These are phyloP conservation scores for Fusarium sp. DNA, from an alignment of 2,329 filamentous ascomycete genomes.

Conservation along the genomic window DNA sequence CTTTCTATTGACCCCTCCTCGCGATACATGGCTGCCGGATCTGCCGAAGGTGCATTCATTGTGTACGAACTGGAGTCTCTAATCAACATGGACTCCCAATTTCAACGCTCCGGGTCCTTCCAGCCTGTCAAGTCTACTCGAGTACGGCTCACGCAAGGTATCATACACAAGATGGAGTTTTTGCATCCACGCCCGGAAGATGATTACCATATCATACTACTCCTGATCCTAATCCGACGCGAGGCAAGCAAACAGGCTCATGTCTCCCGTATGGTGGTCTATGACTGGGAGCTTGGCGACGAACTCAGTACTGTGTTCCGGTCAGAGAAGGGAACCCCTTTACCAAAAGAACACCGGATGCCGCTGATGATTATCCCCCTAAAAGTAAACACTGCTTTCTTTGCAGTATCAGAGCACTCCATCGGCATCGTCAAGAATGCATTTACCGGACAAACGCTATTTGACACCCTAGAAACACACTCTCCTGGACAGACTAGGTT, in stretches of 20 bases:
- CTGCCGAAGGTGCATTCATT: slow-evolving; percentile 78
- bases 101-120: slow-evolving; percentile 60
- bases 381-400: slow-evolving; percentile 78
- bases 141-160: slow-evolving; percentile 71
- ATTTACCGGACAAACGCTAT: slow-evolving; percentile 66
- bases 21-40: slow-evolving; percentile 77
- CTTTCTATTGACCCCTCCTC: slow-evolving; percentile 85
- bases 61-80: slow-evolving; percentile 78
- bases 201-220: slow-evolving; percentile 79
- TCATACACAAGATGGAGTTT: slow-evolving; percentile 91
- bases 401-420: slow-evolving; percentile 73
- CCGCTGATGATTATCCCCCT: slow-evolving; percentile 81
- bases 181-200: slow-evolving; percentile 79
- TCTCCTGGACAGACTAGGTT: slow-evolving; percentile 60
- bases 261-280: slow-evolving; percentile 66
- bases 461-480: slow-evolving; percentile 61
- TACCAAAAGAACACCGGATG: slow-evolving; percentile 69
- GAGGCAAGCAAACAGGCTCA: slow-evolving; percentile 50
- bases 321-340: slow-evolving; percentile 63
- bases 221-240: slow-evolving; percentile 71
- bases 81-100: slow-evolving; percentile 65
- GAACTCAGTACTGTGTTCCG: slow-evolving; percentile 62
- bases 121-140: slow-evolving; percentile 69
- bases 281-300: slow-evolving; percentile 72
- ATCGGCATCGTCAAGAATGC: slow-evolving; percentile 71